Evolutionary conservation across 1,284 basidiomycete species (phyloP).

Genomic region (Microbotryum lychnidis-dioicae): DNA sequence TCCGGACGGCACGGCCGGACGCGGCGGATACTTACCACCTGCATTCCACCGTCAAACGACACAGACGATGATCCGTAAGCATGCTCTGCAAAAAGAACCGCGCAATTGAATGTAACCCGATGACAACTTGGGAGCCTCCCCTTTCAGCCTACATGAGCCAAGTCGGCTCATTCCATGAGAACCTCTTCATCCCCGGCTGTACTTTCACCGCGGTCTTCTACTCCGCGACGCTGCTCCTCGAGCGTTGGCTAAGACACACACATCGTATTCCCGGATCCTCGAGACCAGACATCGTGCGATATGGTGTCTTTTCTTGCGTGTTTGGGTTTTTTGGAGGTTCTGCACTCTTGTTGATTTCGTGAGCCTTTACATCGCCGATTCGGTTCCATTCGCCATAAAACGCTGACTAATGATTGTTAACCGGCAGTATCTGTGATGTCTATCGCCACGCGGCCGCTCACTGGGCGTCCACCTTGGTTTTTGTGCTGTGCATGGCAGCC

Average conservation of each 20-base stretch:
- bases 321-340: slow-evolving; percentile 43
- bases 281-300: slow-evolving; percentile 32
- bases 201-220: slow-evolving; percentile 36
- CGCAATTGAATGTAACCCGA: no score
- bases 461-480: slow-evolving; percentile 47
- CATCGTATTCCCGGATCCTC: slow-evolving; percentile 46
- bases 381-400: no score
- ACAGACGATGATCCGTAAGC: no score
- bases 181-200: slow-evolving; percentile 42
- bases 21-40: no score
- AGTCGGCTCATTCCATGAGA: slow-evolving; percentile 28
- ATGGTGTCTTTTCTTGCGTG: slow-evolving; percentile 42
- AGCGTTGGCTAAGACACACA: slow-evolving; percentile 46
- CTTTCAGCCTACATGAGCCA: background rate
- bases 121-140: no score
- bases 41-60: no score
- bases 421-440: slow-evolving; percentile 31
- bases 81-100: no score
- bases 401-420: no score
- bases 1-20: no score
- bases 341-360: slow-evolving; percentile 44
- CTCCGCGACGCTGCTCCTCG: slow-evolving; percentile 43
- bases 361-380: slow-evolving; percentile 23
- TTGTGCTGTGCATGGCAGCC: slow-evolving; percentile 45
- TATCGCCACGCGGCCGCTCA: slow-evolving; percentile 44